phyloP scores from a whole-genome alignment of 345 rosid species.

The Capsella bursapastoris region DNA sequence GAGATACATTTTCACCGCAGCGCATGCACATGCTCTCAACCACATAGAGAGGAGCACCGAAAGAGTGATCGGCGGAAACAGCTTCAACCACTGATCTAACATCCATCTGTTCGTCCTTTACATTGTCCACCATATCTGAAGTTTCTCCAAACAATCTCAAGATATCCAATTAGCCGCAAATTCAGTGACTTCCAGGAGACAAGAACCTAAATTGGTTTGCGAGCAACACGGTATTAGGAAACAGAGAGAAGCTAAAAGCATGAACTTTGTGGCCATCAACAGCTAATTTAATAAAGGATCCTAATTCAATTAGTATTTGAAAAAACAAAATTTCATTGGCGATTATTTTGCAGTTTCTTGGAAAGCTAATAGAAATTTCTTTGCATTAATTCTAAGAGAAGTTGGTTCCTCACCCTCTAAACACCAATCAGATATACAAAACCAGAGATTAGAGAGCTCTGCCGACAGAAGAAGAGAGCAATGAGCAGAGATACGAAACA shows the following conservation, averaged over 20 bases:
- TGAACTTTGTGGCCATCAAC: constrained; percentile 25
- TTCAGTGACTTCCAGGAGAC: not conserved
- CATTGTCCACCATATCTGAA: constrained; percentile 28
- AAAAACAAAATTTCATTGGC: constrained; percentile 5
- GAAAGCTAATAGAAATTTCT: not conserved
- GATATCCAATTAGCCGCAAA: not conserved
- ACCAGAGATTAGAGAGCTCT: constrained; percentile 14
- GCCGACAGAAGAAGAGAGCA: not conserved
- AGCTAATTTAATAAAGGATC: constrained; percentile 3
- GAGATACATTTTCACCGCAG: constrained; percentile 73
- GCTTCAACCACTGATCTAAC: constrained; percentile 88
- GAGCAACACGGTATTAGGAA: not conserved
- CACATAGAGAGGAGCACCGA: constrained; percentile 72
- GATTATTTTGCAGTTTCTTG: not conserved
- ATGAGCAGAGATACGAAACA: not conserved
- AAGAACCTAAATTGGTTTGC: not conserved
- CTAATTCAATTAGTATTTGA: not conserved
- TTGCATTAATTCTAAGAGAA: not conserved
- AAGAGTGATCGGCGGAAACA: constrained; percentile 54
- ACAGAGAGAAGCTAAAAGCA: not conserved
- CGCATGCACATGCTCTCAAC: constrained; percentile 98
- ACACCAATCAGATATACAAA: constrained; percentile 4
- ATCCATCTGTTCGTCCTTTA: constrained; percentile 51
- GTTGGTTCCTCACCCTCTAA: constrained; percentile 2
- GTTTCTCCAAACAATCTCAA: constrained; percentile 16